These are phyloP conservation scores for Penicillium silybi DNA, from an alignment of 495 filamentous ascomycete genomes.

Conservation along the genomic window DNA sequence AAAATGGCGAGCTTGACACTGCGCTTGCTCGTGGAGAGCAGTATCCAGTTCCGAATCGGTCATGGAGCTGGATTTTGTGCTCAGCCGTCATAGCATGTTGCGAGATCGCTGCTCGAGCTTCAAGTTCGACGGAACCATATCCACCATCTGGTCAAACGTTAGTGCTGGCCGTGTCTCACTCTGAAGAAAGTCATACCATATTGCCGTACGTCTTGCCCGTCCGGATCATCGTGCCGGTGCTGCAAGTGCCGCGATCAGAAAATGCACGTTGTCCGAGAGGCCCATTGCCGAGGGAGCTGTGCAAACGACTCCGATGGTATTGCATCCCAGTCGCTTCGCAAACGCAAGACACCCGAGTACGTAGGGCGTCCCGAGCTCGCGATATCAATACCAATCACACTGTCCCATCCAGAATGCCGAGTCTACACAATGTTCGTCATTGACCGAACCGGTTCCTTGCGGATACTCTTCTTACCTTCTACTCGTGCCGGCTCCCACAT, in stretches of 20 bases:
- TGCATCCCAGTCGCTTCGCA: constrained; percentile 27
- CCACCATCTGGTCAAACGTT: constrained; percentile 30
- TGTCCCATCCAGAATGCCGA: constrained; percentile 41
- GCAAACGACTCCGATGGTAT: constrained; percentile 35
- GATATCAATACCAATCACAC: constrained; percentile 37
- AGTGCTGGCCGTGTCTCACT: background rate
- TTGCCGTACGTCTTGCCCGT: constrained; percentile 41
- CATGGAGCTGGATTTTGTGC: constrained; percentile 13
- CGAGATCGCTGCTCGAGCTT: constrained; percentile 35
- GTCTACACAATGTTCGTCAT: constrained; percentile 15
- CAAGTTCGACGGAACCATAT: constrained; percentile 35
- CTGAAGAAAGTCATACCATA: constrained; percentile 19
- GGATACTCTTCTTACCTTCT: constrained; percentile 24
- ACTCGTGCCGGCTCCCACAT: constrained; percentile 40
- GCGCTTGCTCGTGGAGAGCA: constrained; percentile 21
- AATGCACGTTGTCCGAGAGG: constrained; percentile 24
- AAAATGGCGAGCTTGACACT: constrained; percentile 36
- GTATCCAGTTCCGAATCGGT: constrained; percentile 24
- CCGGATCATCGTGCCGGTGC: constrained; percentile 38
- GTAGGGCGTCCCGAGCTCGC: constrained; percentile 43
- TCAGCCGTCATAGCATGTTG: constrained; percentile 31
- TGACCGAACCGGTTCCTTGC: background rate
- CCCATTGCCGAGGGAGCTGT: constrained; percentile 28
- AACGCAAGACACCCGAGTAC: constrained; percentile 34
- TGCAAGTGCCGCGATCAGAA: constrained; percentile 32